A percentile compares a stretch with the other conserved stretches of the same genome.
Conservation (phyloP, 192 early-diverging fungal species). For the Coemansia sp. region DNA sequence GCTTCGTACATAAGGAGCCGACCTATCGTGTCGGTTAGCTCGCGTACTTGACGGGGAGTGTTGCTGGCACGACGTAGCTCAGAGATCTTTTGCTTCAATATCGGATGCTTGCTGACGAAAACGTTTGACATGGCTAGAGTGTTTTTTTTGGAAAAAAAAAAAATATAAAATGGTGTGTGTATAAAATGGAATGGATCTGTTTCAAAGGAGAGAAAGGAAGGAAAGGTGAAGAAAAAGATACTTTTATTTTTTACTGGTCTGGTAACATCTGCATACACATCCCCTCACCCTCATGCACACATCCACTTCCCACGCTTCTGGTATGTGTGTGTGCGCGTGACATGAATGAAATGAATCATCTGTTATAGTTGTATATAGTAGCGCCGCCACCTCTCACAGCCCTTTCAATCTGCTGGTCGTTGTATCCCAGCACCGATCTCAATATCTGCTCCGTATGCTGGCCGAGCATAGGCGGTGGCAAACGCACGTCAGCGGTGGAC, state of each 20-base stretch:
- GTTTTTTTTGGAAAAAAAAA: neutral
- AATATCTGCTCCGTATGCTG: slow-evolving; percentile 88
- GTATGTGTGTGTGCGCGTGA: neutral
- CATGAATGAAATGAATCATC: neutral
- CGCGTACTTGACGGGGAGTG: slow-evolving; percentile 54
- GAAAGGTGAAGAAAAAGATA: neutral
- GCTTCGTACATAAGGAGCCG: slow-evolving; percentile 65
- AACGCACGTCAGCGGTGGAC: slow-evolving; percentile 61
- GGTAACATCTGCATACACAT: neutral
- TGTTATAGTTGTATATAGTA: slow-evolving; percentile 19
- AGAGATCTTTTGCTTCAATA: slow-evolving; percentile 60
- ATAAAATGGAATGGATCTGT: too few species aligned
- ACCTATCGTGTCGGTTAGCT: slow-evolving; percentile 56
- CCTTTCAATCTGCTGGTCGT: slow-evolving; percentile 54
- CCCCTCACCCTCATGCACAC: neutral
- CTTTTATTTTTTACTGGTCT: too few species aligned
- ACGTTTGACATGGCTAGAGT: slow-evolving; percentile 6
- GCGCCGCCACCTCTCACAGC: slow-evolving; percentile 28
- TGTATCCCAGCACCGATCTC: slow-evolving; percentile 63
- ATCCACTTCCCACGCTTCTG: neutral
- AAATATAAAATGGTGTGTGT: neutral
- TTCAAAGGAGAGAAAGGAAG: neutral
- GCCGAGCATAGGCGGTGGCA: slow-evolving; percentile 81
- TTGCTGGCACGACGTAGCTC: slow-evolving; percentile 55
- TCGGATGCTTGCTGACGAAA: slow-evolving; percentile 56